Base-by-base conservation (phyloP, 352 stramenopile species). In the Phytophthora citrophthora region DNA sequence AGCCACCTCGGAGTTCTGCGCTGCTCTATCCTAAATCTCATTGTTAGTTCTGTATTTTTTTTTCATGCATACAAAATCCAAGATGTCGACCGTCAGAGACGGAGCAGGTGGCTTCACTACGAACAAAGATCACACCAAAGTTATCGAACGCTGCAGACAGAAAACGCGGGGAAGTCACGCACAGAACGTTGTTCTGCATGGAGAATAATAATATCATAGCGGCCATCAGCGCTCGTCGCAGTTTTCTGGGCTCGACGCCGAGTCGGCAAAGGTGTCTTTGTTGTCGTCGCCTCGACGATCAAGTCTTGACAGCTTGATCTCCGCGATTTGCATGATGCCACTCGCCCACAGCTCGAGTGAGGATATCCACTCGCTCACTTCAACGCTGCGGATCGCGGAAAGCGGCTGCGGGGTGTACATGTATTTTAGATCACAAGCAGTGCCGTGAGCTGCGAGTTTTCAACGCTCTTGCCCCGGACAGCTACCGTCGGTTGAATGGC, bases 371-470 rank as follows among this genome's bases (percentile, higher is more conserved):
- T 54, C 58, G 47, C 39, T 66, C 49, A 36, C 49, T 60, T 60
- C 58, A 60, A 66, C 58, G 58, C 39, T 15, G n/a, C 31, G 50
- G 58, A 66, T 66, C 58, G 58, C 41, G 31, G 58, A 66, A 66
- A 66, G 50, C 58, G 58, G 48, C 48, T 66, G 48, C 55, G 11
- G 24, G 16, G 29, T 32, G 29, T 29, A 29, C 26, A 29, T 9
- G 20, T 29, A 7, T 29, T 34, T 10, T 34, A 34, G 8, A 34
- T 12, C 29, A 34, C 29, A 34, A 34, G 29, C 29, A 34, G 7
- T 34, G 29, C 29, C 29, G 7, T 32, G 39, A 45, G 36, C 36
- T 41, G 36, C 12, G 8, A 12, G 36, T 20, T 5, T 9, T 20
- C 20, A 12, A 13, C 36, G 2, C n/a, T 18, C 36, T 1, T 13